phyloP scores from a whole-genome alignment of 1,139 yeast species.

The Hyphopichia fennica region DNA sequence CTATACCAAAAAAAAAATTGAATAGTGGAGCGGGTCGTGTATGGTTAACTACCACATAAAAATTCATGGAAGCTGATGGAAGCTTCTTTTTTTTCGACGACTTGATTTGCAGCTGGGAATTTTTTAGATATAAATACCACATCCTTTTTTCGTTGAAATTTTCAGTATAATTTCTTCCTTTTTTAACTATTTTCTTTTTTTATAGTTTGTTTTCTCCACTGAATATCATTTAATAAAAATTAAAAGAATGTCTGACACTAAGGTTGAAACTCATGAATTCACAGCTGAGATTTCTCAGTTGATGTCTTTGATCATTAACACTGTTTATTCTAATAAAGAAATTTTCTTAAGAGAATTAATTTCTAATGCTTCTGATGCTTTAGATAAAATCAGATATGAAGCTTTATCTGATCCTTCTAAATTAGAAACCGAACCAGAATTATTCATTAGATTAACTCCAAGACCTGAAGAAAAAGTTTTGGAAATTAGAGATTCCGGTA shows the following conservation, averaged over 20 bases:
- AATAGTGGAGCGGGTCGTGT: too few species aligned
- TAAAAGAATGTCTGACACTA: conserved; percentile 52
- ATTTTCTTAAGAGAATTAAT: conserved; percentile 98
- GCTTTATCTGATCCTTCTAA: conserved; percentile 89
- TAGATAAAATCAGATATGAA: conserved; percentile 96
- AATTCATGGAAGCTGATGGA: conserved; percentile 33
- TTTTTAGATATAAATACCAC: background rate
- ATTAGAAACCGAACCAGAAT: conserved; percentile 93
- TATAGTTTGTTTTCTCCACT: background rate
- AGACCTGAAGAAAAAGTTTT: conserved; percentile 89
- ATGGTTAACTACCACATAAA: background rate
- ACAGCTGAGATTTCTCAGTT: conserved; percentile 99
- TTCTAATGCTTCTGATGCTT: conserved; percentile 87
- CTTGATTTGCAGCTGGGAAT: conserved; percentile 6
- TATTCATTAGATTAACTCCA: conserved; percentile 97
- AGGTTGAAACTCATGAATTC: conserved; percentile 87
- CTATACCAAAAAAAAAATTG: too few species aligned
- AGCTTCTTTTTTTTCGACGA: conserved; percentile 20
- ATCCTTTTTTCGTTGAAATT: too few species aligned
- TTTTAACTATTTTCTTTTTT: background rate
- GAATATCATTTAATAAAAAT: background rate
- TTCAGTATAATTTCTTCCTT: background rate
- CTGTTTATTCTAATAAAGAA: conserved; percentile 99
- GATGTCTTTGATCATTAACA: conserved; percentile 99
- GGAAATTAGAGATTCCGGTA: conserved; percentile 99